A percentile compares a stretch with the other conserved stretches of the same genome.
Evolutionary conservation across 2,329 filamentous ascomycete species (phyloP).

Genomic region (Sarocladiaceae sp.): DNA sequence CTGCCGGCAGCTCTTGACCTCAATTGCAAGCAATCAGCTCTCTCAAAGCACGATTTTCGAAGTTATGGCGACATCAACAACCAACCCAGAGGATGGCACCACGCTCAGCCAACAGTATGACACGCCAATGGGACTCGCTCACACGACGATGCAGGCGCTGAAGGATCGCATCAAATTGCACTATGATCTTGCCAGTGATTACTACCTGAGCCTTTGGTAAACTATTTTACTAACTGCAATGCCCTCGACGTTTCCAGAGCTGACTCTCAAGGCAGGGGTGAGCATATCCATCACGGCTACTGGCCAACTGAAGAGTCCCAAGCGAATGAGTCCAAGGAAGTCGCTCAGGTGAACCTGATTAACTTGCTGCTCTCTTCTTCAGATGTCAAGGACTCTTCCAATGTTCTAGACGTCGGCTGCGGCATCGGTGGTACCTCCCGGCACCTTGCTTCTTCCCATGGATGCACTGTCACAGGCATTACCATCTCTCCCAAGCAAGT

Average conservation of each 20-base stretch:
- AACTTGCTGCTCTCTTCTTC: constrained; percentile 45
- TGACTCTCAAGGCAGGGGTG: constrained; percentile 40
- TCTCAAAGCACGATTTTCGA: neutral
- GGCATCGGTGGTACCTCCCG: constrained; percentile 57
- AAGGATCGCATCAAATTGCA: constrained; percentile 57
- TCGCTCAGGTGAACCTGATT: constrained; percentile 54
- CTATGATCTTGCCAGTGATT: constrained; percentile 58
- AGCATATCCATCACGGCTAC: constrained; percentile 61
- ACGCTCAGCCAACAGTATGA: constrained; percentile 41
- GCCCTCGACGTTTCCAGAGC: constrained; percentile 13
- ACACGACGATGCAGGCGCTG: constrained; percentile 43
- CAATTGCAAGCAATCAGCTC: neutral
- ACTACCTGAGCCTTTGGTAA: constrained; percentile 58
- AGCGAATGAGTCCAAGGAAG: constrained; percentile 49
- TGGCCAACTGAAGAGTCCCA: constrained; percentile 44
- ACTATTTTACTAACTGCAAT: constrained; percentile 7
- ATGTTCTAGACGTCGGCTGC: constrained; percentile 55
- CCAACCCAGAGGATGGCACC: constrained; percentile 19
- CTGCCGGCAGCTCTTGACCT: no score
- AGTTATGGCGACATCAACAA: neutral
- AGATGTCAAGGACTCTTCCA: constrained; percentile 10
- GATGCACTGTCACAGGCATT: constrained; percentile 52
- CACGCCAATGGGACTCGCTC: constrained; percentile 38
- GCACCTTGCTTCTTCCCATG: constrained; percentile 47
- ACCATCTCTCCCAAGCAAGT: constrained; percentile 58